phyloP scores from a whole-genome alignment of 306 rosid genomes.

The Pyrus communis region DNA sequence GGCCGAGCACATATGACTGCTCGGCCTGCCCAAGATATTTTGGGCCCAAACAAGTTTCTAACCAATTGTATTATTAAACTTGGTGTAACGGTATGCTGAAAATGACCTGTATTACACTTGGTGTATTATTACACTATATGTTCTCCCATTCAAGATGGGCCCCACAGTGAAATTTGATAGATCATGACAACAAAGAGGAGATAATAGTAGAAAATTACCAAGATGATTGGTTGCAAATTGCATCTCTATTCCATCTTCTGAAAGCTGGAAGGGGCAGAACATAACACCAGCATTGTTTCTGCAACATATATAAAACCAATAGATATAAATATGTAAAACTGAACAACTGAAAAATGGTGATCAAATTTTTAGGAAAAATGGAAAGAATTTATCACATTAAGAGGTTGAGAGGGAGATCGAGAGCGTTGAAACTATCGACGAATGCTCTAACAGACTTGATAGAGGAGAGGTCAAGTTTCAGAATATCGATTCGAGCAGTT shows the following conservation, averaged over 20 bases:
- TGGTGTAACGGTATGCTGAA: too few relatives aligned
- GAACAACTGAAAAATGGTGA: not conserved
- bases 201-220: slow-evolving; percentile 31
- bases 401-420: slow-evolving; percentile 77
- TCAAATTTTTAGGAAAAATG: not conserved
- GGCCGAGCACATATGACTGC: too few relatives aligned
- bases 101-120: too few relatives aligned
- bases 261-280: slow-evolving; percentile 82
- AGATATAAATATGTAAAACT: not conserved
- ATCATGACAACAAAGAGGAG: not conserved
- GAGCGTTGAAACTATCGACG: slow-evolving; percentile 53
- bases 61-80: too few relatives aligned
- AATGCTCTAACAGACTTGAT: slow-evolving; percentile 55
- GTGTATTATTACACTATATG: too few relatives aligned
- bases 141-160: not conserved
- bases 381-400: slow-evolving; percentile 44
- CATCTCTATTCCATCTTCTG: slow-evolving; percentile 81
- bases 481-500: slow-evolving; percentile 51
- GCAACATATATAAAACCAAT: slow-evolving; percentile 8
- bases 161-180: not conserved
- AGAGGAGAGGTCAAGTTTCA: slow-evolving; percentile 69
- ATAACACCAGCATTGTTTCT: slow-evolving; percentile 98
- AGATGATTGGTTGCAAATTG: slow-evolving; percentile 88
- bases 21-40: too few relatives aligned
- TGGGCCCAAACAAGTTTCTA: too few relatives aligned